Conservation (phyloP, 331 rosid species). For the Pyrus hybrid region DNA sequence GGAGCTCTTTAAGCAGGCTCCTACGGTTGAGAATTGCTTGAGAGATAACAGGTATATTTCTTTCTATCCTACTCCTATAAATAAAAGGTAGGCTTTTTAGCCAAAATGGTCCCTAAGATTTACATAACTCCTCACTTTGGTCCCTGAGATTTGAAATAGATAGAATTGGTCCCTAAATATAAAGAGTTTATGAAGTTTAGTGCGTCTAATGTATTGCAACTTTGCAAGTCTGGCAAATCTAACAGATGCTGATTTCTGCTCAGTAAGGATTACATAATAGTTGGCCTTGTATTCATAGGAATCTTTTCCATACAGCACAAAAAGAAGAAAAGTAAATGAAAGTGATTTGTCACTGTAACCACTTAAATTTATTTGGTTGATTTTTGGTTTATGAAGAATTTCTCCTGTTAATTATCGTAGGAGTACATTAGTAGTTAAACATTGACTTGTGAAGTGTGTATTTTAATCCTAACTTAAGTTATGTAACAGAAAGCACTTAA, state of each 20-base stretch:
- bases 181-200: too few relatives aligned
- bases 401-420: background rate
- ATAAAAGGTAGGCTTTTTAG: background rate
- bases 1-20: constrained; percentile 80
- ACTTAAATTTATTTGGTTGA: background rate
- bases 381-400: background rate
- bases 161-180: too few relatives aligned
- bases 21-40: constrained; percentile 60
- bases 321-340: background rate
- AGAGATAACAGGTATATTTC: constrained; percentile 70
- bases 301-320: background rate
- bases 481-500: background rate
- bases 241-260: background rate
- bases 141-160: background rate
- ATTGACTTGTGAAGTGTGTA: background rate
- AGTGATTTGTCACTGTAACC: background rate
- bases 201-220: too few relatives aligned
- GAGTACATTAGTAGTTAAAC: too few relatives aligned
- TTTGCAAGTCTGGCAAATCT: background rate
- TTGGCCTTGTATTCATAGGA: background rate
- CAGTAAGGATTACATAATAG: background rate
- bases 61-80: background rate
- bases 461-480: background rate
- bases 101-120: too few relatives aligned
- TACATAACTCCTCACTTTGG: background rate